A percentile compares a stretch with the other conserved stretches of the same genome.
phyloP scores from a whole-genome alignment of 164 flowering plant genomes.

The Chimonanthus salicifolius region DNA sequence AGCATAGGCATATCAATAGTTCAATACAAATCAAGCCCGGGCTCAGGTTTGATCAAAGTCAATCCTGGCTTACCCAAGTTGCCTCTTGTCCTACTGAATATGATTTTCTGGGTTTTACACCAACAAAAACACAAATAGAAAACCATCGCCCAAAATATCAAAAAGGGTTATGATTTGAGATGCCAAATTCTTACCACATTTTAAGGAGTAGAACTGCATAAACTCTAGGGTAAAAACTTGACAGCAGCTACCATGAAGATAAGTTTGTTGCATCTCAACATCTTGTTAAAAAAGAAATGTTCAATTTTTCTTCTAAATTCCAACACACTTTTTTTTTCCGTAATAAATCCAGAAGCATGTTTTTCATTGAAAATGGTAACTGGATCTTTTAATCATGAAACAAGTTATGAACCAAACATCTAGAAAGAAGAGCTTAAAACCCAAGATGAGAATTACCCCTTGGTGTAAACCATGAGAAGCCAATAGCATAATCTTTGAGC shows the following conservation, averaged over 20 bases:
- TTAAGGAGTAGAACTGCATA: no score
- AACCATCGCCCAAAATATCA: background rate
- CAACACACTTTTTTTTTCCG: background rate
- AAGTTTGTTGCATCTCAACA: background rate
- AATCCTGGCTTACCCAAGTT: background rate
- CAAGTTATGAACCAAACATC: no score
- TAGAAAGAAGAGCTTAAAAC: background rate
- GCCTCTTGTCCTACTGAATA: background rate
- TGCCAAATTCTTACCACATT: no score
- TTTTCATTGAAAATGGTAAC: no score
- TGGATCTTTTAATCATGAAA: no score
- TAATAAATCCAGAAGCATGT: background rate
- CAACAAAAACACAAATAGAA: background rate
- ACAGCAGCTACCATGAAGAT: background rate
- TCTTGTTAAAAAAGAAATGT: background rate
- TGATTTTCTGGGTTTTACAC: background rate
- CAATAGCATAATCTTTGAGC: conserved; percentile 79
- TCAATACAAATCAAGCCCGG: no score
- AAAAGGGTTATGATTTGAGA: background rate
- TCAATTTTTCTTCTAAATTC: background rate
- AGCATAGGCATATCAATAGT: no score
- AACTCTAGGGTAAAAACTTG: no score
- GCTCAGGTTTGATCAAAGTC: no score
- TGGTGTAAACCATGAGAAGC: conserved; percentile 90
- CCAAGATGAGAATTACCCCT: conserved; percentile 51